phyloP scores from a whole-genome alignment of 306 rosid genomes.

The Quercus mongolica region DNA sequence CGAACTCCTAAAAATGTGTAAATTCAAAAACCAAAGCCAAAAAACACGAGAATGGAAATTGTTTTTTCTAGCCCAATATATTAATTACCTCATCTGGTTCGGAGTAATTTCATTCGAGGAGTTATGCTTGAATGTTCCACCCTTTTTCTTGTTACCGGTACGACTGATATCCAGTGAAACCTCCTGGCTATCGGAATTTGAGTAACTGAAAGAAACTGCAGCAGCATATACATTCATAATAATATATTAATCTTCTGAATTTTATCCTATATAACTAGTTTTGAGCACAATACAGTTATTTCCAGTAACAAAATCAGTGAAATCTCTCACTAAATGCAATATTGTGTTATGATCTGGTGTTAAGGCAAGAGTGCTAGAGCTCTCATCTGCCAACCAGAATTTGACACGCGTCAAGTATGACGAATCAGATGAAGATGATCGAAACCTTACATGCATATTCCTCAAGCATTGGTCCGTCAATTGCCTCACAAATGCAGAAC shows the following conservation, averaged over 20 bases:
- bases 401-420: no score
- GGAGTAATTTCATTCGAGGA: slow-evolving; percentile 82
- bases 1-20: slow-evolving; percentile 60
- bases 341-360: background rate
- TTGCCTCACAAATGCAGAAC: slow-evolving; percentile 73
- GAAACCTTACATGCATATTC: slow-evolving; percentile 82
- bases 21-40: background rate
- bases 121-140: slow-evolving; percentile 74
- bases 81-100: slow-evolving; percentile 76
- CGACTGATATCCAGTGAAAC: slow-evolving; percentile 82
- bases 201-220: slow-evolving; percentile 87
- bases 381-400: no score
- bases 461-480: slow-evolving; percentile 96
- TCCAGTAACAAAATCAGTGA: background rate
- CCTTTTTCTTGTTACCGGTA: slow-evolving; percentile 72
- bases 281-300: background rate
- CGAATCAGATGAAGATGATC: background rate
- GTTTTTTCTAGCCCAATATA: background rate
- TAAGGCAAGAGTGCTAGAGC: background rate
- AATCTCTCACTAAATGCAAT: background rate
- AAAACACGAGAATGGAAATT: background rate
- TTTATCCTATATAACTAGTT: background rate
- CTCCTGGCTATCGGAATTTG: slow-evolving; percentile 74
- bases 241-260: slow-evolving; percentile 10
- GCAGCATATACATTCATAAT: background rate